Evolutionary conservation across 2,329 filamentous ascomycete genomes (phyloP).

Genomic region (Corniculantispora saksenae): DNA sequence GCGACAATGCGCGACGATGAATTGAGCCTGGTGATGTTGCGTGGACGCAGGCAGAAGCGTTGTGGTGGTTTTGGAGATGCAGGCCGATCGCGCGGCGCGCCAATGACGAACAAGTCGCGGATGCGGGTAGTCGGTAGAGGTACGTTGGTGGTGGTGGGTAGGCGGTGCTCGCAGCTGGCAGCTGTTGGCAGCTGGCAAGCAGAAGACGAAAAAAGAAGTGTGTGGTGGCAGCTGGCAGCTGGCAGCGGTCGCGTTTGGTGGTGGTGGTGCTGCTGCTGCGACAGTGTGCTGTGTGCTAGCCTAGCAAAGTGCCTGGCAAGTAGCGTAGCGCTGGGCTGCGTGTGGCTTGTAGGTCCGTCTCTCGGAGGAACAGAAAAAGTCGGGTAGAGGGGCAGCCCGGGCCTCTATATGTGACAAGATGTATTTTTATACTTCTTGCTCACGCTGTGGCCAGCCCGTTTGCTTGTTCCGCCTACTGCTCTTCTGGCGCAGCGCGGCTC

Average conservation of each 20-base stretch:
- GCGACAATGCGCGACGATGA: not conserved
- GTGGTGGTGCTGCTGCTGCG: not conserved
- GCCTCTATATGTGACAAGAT: conserved; percentile 22
- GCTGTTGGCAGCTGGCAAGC: not conserved
- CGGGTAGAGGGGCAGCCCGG: conserved; percentile 20
- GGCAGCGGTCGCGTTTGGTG: not conserved
- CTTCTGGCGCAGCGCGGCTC: conserved; percentile 8
- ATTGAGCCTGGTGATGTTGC: not conserved
- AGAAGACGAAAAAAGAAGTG: not conserved
- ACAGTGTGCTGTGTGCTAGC: not conserved
- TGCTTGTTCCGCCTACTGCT: conserved; percentile 16
- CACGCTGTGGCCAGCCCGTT: conserved; percentile 17
- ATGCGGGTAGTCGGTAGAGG: not conserved
- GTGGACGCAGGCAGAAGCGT: not conserved
- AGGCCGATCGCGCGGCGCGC: conserved; percentile 4
- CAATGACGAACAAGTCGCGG: conserved; percentile 16
- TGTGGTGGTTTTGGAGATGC: conserved; percentile 1
- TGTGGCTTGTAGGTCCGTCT: not conserved
- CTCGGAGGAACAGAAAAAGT: conserved; percentile 16
- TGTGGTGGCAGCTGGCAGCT: not conserved
- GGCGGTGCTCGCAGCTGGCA: not conserved
- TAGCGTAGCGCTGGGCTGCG: too few relatives aligned
- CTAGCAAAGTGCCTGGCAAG: too few relatives aligned
- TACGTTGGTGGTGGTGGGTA: not conserved
- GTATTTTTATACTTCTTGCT: conserved; percentile 25